Evolutionary conservation across 345 rosid genomes (phyloP).

Genomic region (Eucalyptus pauciflora): DNA sequence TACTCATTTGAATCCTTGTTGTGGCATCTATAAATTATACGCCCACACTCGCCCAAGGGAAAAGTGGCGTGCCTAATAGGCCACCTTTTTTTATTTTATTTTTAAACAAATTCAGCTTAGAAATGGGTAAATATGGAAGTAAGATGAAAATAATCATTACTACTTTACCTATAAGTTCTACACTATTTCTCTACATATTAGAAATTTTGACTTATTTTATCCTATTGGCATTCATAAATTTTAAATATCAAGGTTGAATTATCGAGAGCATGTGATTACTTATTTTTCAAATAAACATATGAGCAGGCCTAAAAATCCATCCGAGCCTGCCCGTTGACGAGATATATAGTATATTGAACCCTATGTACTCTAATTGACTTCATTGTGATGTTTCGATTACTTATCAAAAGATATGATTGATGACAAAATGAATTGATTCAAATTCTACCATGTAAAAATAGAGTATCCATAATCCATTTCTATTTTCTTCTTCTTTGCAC

Average conservation of each 20-base stretch:
- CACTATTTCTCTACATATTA: not conserved
- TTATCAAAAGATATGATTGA: not conserved
- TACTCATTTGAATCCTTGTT: too few relatives aligned
- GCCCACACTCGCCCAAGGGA: not conserved
- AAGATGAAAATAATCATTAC: not conserved
- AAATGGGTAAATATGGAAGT: not conserved
- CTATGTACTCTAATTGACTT: not conserved
- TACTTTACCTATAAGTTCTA: not conserved
- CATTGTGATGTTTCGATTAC: not conserved
- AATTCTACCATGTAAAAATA: not conserved
- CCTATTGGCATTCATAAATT: not conserved
- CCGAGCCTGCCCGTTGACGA: not conserved
- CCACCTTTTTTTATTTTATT: not conserved
- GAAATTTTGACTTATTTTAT: not conserved
- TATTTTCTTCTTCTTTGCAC: not conserved
- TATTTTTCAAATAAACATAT: not conserved
- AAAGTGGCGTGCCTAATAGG: not conserved
- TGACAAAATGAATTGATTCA: not conserved
- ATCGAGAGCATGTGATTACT: not conserved
- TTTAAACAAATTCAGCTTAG: not conserved
- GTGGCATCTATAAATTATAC: too few relatives aligned
- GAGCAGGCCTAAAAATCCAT: not conserved
- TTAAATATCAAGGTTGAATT: not conserved
- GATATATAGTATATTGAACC: not conserved
- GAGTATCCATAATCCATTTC: not conserved